Percentiles rank a stretch among this genome's conserved stretches.
phyloP scores from a whole-genome alignment of 169 alveolate species.

The Cryptosporidium parvum region DNA sequence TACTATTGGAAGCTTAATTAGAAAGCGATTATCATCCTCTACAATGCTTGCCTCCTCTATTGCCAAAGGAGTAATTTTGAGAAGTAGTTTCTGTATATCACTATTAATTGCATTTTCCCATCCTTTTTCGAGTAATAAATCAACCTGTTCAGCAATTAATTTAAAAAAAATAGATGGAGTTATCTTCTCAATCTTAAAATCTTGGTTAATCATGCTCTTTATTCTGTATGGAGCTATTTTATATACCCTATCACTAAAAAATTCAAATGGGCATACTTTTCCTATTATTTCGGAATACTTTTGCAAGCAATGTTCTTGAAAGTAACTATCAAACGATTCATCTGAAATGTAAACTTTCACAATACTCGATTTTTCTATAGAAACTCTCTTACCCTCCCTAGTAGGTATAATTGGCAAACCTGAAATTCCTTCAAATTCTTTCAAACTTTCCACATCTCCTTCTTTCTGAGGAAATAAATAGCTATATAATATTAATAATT shows the following conservation, averaged over 20 bases:
- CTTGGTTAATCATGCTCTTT: neutral
- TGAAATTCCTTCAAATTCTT: neutral
- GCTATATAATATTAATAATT: constrained; percentile 16
- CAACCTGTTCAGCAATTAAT: constrained; percentile 23
- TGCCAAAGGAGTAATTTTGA: constrained; percentile 52
- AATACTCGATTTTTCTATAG: neutral
- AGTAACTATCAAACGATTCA: constrained; percentile 25
- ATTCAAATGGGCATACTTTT: constrained; percentile 19
- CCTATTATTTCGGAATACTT: constrained; percentile 27
- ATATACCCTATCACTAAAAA: constrained; percentile 23
- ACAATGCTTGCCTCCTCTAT: constrained; percentile 35
- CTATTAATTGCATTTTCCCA: constrained; percentile 58
- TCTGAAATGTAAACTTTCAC: constrained; percentile 33
- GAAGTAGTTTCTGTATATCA: constrained; percentile 33
- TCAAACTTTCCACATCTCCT: neutral
- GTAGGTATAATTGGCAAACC: constrained; percentile 42
- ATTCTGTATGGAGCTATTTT: neutral
- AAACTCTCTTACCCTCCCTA: neutral
- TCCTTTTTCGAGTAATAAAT: constrained; percentile 27
- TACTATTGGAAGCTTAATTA: constrained; percentile 56
- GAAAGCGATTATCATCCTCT: neutral
- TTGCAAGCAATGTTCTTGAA: neutral
- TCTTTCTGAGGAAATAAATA: neutral
- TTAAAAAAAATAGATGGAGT: constrained; percentile 18
- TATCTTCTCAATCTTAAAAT: constrained; percentile 16